phyloP scores from a whole-genome alignment of 148 eudicot species.

The Bassia scoparia region DNA sequence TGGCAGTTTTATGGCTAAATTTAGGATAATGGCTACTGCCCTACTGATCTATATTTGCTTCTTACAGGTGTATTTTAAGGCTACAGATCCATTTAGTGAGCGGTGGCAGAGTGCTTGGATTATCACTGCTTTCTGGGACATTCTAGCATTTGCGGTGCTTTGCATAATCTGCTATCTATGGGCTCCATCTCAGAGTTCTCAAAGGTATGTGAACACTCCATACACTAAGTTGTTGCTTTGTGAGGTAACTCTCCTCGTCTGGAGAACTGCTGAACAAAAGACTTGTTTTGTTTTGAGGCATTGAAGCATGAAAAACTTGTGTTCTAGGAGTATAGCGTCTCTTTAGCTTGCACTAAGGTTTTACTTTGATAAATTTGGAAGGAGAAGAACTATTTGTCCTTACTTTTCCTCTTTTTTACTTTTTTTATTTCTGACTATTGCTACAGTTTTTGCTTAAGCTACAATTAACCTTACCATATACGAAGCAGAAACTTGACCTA shows the following conservation, averaged over 20 bases:
- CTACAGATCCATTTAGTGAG: slow-evolving; percentile 96
- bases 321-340: background rate
- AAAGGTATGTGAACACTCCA: slow-evolving; percentile 48
- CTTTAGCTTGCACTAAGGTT: too few relatives aligned
- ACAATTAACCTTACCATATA: too few relatives aligned
- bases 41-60: slow-evolving; percentile 11
- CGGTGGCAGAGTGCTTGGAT: slow-evolving; percentile 98
- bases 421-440: too few relatives aligned
- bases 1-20: background rate
- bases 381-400: too few relatives aligned
- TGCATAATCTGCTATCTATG: slow-evolving; percentile 89
- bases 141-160: slow-evolving; percentile 64
- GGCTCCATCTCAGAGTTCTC: slow-evolving; percentile 95
- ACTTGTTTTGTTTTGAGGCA: background rate
- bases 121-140: slow-evolving; percentile 96
- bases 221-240: slow-evolving; percentile 2
- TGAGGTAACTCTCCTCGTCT: background rate
- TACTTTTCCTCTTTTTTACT: too few relatives aligned
- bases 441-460: too few relatives aligned
- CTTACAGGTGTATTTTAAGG: slow-evolving; percentile 84
- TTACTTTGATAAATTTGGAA: too few relatives aligned
- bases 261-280: background rate
- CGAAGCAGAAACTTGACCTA: too few relatives aligned
- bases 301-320: background rate
- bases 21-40: slow-evolving; percentile 12